phyloP scores from a whole-genome alignment of 305 asterid genomes.

The Solanum aculeatissimum region DNA sequence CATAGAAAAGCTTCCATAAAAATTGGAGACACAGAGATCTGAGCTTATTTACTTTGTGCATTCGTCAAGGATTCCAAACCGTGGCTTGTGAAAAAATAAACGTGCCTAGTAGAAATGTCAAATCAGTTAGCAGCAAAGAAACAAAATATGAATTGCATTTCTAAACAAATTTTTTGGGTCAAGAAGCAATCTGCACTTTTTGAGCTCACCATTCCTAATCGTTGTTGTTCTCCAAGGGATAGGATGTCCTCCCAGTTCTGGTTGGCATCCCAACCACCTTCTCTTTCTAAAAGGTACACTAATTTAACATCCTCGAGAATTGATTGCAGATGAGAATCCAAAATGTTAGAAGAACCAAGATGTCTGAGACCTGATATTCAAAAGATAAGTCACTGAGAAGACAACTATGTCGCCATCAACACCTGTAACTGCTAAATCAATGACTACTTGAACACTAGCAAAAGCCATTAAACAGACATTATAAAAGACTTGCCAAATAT shows the following conservation, averaged over 20 bases:
- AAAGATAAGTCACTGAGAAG: neutral
- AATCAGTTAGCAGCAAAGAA: slow-evolving; percentile 2
- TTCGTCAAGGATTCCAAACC: slow-evolving; percentile 87
- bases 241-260: slow-evolving; percentile 98
- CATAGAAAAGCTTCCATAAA: neutral
- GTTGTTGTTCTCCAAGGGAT: slow-evolving; percentile 97
- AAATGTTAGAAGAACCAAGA: slow-evolving; percentile 12
- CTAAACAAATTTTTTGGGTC: neutral
- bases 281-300: slow-evolving; percentile 87
- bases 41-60: slow-evolving; percentile 76
- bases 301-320: slow-evolving; percentile 82
- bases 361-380: slow-evolving; percentile 39
- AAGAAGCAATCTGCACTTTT: neutral
- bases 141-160: slow-evolving; percentile 1
- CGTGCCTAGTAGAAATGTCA: slow-evolving; percentile 54
- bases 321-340: slow-evolving; percentile 63
- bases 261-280: slow-evolving; percentile 84
- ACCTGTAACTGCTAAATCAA: neutral
- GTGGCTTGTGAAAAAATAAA: slow-evolving; percentile 92
- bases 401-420: neutral
- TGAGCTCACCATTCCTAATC: slow-evolving; percentile 87
- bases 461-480: neutral
- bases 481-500: neutral
- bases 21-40: neutral
- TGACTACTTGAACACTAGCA: neutral